A percentile compares a stretch with the other conserved stretches of the same genome.
phyloP scores from a whole-genome alignment of 805 yeast species.

The Wickerhamomyces xylosicus region DNA sequence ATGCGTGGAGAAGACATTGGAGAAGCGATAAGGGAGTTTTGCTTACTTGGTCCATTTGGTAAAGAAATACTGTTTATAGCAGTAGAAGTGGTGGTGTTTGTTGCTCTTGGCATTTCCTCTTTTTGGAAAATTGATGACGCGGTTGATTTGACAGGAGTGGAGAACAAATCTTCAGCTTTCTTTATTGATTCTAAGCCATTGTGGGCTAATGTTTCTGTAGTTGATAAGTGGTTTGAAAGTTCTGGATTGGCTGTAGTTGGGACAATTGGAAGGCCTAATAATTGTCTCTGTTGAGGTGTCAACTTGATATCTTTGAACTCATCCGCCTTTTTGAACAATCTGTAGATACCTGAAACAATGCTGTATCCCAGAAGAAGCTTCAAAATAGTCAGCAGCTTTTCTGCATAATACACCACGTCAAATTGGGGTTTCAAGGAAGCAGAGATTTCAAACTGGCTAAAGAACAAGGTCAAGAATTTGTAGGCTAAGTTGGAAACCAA shows the following conservation, averaged over 20 bases:
- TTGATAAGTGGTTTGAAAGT: conserved; percentile 17
- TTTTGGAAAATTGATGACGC: too few relatives aligned
- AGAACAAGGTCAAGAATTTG: conserved; percentile 11
- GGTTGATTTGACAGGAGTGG: too few relatives aligned
- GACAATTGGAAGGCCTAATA: conserved; percentile 22
- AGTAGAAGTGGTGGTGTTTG: background rate
- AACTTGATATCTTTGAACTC: conserved; percentile 24
- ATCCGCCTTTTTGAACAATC: conserved; percentile 20
- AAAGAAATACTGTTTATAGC: background rate
- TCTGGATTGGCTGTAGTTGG: conserved; percentile 5
- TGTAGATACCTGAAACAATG: conserved; percentile 20
- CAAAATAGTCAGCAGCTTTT: conserved; percentile 6
- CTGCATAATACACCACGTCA: background rate
- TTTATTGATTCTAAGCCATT: conserved; percentile 16
- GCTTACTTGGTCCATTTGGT: background rate
- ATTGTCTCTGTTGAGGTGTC: conserved; percentile 21
- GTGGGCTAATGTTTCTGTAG: background rate
- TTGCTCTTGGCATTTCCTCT: too few relatives aligned
- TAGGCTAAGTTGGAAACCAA: conserved; percentile 20
- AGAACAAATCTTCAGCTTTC: conserved; percentile 10
- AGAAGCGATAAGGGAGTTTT: conserved; percentile 14
- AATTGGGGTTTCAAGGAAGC: background rate
- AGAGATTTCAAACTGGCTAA: conserved; percentile 9
- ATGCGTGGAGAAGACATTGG: conserved; percentile 19
- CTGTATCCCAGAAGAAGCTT: conserved; percentile 22